These are phyloP conservation scores for Trichosporon sp. DNA, from an alignment of 1,284 basidiomycete genomes.

Conservation along the genomic window DNA sequence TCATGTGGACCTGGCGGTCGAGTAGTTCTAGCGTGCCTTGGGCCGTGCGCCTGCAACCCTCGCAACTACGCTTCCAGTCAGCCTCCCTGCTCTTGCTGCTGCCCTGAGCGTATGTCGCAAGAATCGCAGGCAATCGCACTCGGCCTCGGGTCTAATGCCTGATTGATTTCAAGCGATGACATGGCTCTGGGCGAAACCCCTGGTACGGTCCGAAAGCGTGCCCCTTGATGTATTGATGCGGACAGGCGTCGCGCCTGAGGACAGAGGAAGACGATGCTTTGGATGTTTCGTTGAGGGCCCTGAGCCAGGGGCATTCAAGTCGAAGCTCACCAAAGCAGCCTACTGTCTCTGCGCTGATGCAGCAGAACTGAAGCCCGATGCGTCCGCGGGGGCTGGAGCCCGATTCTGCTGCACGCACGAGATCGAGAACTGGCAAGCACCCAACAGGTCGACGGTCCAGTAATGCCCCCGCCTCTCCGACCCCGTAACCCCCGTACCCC, in stretches of 20 bases:
- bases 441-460: not conserved
- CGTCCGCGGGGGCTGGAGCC: constrained; percentile 4
- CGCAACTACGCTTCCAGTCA: not conserved
- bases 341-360: not conserved
- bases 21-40: not conserved
- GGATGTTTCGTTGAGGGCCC: not conserved
- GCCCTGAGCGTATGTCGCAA: constrained; percentile 2
- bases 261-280: not conserved
- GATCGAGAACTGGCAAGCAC: not conserved
- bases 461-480: constrained; percentile 4
- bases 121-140: not conserved
- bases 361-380: not conserved
- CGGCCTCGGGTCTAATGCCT: not conserved
- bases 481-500: not conserved
- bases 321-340: not conserved
- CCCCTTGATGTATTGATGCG: not conserved
- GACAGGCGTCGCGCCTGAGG: not conserved
- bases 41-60: not conserved
- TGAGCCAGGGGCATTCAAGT: not conserved
- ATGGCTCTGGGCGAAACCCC: not conserved
- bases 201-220: not conserved
- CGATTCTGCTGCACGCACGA: not conserved
- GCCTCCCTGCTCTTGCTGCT: not conserved
- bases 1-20: not conserved
- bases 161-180: not conserved